Base-by-base conservation (phyloP, 1,284 basidiomycete species). In the Trametes versicolor region DNA sequence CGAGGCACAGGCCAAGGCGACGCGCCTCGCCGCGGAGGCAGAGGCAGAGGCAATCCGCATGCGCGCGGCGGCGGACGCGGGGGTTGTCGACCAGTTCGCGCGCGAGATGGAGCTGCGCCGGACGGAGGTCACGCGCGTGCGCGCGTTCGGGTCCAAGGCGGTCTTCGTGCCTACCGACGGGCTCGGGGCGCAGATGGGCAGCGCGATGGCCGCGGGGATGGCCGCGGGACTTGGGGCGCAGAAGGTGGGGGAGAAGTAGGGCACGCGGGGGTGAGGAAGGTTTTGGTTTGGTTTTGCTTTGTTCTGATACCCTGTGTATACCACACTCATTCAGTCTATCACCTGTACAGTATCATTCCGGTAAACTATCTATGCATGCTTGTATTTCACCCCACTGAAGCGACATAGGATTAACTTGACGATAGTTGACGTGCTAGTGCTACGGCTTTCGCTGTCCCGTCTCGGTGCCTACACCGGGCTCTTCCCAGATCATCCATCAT, bases 61-160 rank as follows among this genome's bases (percentile, higher is more conserved):
- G 70, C 91, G 87, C 71, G 87, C 91, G 0, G 67, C 77, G 4
- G 91, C 90, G 2, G 90, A 92, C 67, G 77, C 82, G 12, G 77
- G 81, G 41, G 87, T 93, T 27, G 69, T 77, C 23, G 88, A 93
- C 71, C 76, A 80, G 58, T 94, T 91, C 73, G 91, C 92, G 7
- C 83, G 88, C 51, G 90, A 93, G 78, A 93, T 93, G 90, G 85
- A 86, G 74, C 72, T 91, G 63, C 80, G 87, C 48, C 80, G 92
- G 52, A 78, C 89, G 65, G 92, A 94, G 62, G 84, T 94, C 34
- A 71, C 79, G 43, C 83, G 87, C 55, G 81, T 93, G 32, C 72
- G 78, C 56, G 91, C 92, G 4, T 94, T 86, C 71, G 92, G 92
- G 6, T 74, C 83, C 54, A 90, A 82, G 79, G 85, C 92, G 0